These are phyloP conservation scores for Lunularia cruciata DNA, from an alignment of 225 moss, liverwort and hornwort genomes.

Conservation along the genomic window DNA sequence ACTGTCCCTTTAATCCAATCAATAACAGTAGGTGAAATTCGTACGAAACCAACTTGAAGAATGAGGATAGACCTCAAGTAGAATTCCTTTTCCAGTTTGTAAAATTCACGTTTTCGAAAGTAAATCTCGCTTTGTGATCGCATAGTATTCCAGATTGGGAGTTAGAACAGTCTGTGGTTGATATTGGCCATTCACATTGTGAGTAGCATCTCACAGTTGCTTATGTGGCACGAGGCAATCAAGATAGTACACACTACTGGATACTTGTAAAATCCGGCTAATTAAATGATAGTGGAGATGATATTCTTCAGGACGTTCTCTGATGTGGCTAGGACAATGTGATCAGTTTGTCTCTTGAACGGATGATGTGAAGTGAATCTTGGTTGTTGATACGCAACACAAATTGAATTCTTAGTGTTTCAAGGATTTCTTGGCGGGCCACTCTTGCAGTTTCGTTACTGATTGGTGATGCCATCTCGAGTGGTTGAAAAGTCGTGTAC, in stretches of 20 bases:
- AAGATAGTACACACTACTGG: background rate
- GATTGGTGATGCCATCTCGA: too few relatives aligned
- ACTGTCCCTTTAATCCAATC: constrained; percentile 24
- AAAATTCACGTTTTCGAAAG: constrained; percentile 7
- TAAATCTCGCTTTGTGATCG: constrained; percentile 1
- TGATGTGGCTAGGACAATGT: background rate
- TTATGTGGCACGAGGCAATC: constrained; percentile 1
- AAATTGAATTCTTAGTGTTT: too few relatives aligned
- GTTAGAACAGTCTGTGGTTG: background rate
- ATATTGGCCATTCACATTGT: constrained; percentile 2
- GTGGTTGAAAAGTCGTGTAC: too few relatives aligned
- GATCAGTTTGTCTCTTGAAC: too few relatives aligned
- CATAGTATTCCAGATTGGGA: background rate
- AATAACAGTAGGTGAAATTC: constrained; percentile 10
- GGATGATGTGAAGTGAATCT: too few relatives aligned
- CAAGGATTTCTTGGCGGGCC: too few relatives aligned
- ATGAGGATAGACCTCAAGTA: background rate
- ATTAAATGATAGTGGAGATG: constrained; percentile 1
- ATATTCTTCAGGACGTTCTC: background rate
- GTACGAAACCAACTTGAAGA: constrained; percentile 11
- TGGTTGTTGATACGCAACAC: too few relatives aligned
- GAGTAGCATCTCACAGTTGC: background rate
- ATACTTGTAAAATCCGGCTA: constrained; percentile 8
- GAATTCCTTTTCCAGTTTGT: constrained; percentile 21
- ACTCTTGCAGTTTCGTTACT: too few relatives aligned